Evolutionary conservation across 1,284 basidiomycete genomes (phyloP).

Genomic region (Pulveroboletus sp.): DNA sequence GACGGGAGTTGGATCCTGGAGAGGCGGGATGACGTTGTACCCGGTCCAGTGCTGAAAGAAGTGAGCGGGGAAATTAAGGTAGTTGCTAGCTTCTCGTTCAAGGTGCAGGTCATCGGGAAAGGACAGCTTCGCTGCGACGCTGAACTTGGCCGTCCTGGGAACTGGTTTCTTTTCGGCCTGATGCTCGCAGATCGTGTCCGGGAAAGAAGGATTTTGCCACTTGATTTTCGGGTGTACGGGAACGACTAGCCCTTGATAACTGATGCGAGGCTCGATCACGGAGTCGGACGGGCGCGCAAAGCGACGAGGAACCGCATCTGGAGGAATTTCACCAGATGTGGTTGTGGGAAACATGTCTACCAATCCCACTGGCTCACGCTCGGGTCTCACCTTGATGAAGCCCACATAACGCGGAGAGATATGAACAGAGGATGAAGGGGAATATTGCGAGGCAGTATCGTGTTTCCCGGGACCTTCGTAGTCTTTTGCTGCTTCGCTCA

Average conservation of each 20-base stretch:
- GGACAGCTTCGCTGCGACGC: constrained; percentile 32
- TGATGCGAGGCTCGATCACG: neutral
- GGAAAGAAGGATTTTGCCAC: constrained; percentile 20
- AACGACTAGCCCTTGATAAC: constrained; percentile 9
- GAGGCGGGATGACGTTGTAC: constrained; percentile 34
- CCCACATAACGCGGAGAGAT: constrained; percentile 12
- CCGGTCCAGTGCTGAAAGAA: constrained; percentile 42
- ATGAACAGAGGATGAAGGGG: constrained; percentile 1
- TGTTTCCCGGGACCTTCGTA: neutral
- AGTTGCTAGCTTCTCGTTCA: constrained; percentile 31
- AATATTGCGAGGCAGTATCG: neutral
- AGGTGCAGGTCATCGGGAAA: constrained; percentile 25
- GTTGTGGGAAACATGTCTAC: neutral
- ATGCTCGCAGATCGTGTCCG: constrained; percentile 18
- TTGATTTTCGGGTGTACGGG: constrained; percentile 12
- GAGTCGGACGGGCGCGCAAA: neutral
- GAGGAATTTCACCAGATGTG: neutral
- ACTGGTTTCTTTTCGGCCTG: constrained; percentile 1
- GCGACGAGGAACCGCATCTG: neutral
- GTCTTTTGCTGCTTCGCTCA: neutral
- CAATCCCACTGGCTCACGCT: constrained; percentile 3
- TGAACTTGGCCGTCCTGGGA: constrained; percentile 36
- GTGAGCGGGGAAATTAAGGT: constrained; percentile 34
- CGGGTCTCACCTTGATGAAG: constrained; percentile 1
- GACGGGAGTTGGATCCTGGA: constrained; percentile 36